phyloP scores from a whole-genome alignment of 2,329 filamentous ascomycete species.

The Scedosporium minutisporum region DNA sequence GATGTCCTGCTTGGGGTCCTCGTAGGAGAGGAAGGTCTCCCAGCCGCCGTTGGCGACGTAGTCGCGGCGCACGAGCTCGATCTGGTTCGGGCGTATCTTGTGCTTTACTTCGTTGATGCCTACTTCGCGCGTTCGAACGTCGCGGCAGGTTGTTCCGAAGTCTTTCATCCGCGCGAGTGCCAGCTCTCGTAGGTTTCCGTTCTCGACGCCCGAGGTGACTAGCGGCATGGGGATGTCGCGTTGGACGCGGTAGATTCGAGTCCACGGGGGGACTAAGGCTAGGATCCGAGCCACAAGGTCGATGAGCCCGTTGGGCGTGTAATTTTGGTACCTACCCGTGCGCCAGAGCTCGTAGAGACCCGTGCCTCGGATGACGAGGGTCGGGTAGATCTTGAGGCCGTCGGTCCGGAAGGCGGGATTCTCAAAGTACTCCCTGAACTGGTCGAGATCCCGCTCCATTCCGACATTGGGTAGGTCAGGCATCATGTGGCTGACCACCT shows the following conservation, averaged over 20 bases:
- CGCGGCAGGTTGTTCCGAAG: constrained; percentile 92
- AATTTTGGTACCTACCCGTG: constrained; percentile 95
- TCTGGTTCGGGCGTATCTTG: constrained; percentile 92
- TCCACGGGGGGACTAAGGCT: constrained; percentile 92
- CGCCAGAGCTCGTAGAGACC: constrained; percentile 96
- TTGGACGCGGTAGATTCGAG: constrained; percentile 95
- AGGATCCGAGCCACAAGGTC: constrained; percentile 95
- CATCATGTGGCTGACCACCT: constrained; percentile 99
- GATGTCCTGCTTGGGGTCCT: constrained; percentile 97
- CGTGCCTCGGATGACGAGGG: constrained; percentile 90
- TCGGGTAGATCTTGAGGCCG: constrained; percentile 95
- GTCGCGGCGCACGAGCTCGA: constrained; percentile 88
- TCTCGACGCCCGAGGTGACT: constrained; percentile 97
- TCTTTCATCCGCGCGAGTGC: constrained; percentile 98
- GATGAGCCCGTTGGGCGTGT: constrained; percentile 92
- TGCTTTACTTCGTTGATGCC: constrained; percentile 99
- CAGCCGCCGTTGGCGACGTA: constrained; percentile 93
- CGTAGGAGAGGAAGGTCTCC: constrained; percentile 97
- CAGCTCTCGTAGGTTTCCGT: constrained; percentile 88
- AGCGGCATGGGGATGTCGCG: constrained; percentile 99
- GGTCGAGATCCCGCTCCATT: constrained; percentile 94
- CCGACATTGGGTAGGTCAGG: constrained; percentile 95
- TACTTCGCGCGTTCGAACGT: constrained; percentile 91
- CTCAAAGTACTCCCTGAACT: constrained; percentile 96
- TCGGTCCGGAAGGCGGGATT: constrained; percentile 94